These are phyloP conservation scores for Fusarium heterosporum DNA, from an alignment of 2,329 filamentous ascomycete species.

Conservation along the genomic window DNA sequence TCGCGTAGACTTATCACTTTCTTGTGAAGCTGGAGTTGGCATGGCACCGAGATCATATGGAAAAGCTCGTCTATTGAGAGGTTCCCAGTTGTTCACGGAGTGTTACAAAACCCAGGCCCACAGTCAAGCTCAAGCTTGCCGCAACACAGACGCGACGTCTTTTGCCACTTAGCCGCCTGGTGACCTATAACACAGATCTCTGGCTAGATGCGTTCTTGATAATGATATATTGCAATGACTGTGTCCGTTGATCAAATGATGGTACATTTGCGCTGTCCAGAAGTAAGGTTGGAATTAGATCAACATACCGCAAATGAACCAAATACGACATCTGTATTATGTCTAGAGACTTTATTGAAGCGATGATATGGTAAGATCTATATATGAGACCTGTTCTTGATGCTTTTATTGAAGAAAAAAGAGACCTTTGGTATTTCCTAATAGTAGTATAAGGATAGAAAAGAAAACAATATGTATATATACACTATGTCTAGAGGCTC, in stretches of 20 bases:
- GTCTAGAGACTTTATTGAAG: too few relatives aligned
- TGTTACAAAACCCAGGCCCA: not conserved
- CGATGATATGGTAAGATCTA: too few relatives aligned
- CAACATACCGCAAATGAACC: not conserved
- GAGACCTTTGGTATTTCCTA: too few relatives aligned
- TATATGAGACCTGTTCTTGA: too few relatives aligned
- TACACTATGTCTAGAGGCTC: too few relatives aligned
- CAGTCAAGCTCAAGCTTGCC: not conserved
- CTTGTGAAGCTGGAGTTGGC: not conserved
- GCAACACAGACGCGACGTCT: not conserved
- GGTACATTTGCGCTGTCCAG: too few relatives aligned
- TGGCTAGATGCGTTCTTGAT: not conserved
- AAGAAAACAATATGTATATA: too few relatives aligned
- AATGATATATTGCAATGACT: not conserved
- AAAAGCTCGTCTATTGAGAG: not conserved
- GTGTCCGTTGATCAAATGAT: not conserved
- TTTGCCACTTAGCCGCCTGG: not conserved
- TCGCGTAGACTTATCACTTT: not conserved
- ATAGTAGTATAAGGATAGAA: too few relatives aligned
- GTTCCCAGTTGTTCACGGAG: not conserved
- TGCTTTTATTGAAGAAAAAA: too few relatives aligned
- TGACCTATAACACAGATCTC: not conserved
- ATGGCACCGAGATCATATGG: not conserved
- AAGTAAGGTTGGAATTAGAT: not conserved
- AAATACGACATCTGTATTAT: too few relatives aligned